Conservation (phyloP, 306 rosid genomes). For the Mimosa bimucronata region DNA sequence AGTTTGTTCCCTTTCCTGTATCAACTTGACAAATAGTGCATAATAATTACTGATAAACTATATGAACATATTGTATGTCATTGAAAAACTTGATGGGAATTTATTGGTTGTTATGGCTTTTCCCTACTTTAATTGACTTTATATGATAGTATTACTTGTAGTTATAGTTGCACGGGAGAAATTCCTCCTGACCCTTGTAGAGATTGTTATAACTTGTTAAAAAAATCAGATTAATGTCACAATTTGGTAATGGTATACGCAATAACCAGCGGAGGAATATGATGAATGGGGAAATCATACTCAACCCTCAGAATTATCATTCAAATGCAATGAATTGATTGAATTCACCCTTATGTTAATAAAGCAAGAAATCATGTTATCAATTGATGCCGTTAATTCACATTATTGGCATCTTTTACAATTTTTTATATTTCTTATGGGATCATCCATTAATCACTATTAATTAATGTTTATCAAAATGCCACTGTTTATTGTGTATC, state of each 20-base stretch:
- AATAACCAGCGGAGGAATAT: neutral
- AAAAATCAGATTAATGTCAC: neutral
- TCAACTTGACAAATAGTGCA: neutral
- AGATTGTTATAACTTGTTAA: neutral
- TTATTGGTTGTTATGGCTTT: neutral
- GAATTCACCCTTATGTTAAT: neutral
- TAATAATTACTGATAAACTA: neutral
- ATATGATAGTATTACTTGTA: neutral
- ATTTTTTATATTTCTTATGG: neutral
- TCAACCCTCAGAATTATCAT: neutral
- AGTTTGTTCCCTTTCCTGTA: neutral
- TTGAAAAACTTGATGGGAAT: neutral
- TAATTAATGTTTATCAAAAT: neutral
- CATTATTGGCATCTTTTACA: neutral
- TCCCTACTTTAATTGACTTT: neutral
- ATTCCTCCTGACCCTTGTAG: neutral
- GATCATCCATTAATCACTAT: neutral
- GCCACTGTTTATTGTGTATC: neutral
- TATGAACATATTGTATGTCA: neutral
- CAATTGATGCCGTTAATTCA: neutral
- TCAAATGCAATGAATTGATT: neutral
- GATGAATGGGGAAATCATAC: neutral
- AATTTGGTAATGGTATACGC: constrained; percentile 5
- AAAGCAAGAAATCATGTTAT: neutral
- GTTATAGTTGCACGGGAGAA: neutral